Base-by-base conservation (phyloP, 1,284 basidiomycete genomes). In the Cutaneotrichosporon daszewskae region DNA sequence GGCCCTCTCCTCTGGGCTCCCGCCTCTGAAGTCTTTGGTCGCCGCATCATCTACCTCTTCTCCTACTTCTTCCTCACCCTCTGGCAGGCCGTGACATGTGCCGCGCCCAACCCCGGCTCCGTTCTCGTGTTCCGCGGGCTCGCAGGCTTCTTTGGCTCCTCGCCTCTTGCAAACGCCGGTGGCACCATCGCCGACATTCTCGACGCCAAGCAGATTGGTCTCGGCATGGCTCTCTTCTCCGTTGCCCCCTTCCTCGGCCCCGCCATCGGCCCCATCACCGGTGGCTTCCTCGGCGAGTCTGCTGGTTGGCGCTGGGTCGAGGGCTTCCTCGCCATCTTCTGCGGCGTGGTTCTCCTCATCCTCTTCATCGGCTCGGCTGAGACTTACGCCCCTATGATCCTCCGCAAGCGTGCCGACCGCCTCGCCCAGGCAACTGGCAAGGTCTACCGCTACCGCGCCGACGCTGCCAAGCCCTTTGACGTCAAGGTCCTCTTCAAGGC, bases 41-140 rank as follows among this genome's bases (percentile, higher is more conserved):
- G 76, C n/a, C 73, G 80, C 36, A 77, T 78, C 7, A 65, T 85
- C 36, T 85, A 84, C 60, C 70, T 89, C 41, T 59, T 78, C 40
- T 72, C 81, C 11, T 66, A 64, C 49, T n/a, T 43, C 22, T 56
- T 64, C 51, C 50, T 68, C 27, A 66, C 63, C 7, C 44, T 63
- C n/a, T 66, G 63, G 60, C 49, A 56, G 27, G 63, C 38, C 5
- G 62, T 59, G n/a, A 47, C 56, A 9, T 38, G 42, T 19, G 64
- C 60, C 3, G 51, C 62, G 9, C 56, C 41, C 14, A 65, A 56
- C 47, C 47, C 59, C 36, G 57, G 29, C n/a, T 40, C 48, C 11
- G 37, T 65, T 20, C 54, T 67, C 29, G 61, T 63, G 28, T 60
- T 67, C 51, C 58, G 65, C 24, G 63, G 60, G 45, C 47, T 69